These are phyloP conservation scores for Neurospora cerealis DNA, from an alignment of 495 filamentous ascomycete genomes.

Conservation along the genomic window DNA sequence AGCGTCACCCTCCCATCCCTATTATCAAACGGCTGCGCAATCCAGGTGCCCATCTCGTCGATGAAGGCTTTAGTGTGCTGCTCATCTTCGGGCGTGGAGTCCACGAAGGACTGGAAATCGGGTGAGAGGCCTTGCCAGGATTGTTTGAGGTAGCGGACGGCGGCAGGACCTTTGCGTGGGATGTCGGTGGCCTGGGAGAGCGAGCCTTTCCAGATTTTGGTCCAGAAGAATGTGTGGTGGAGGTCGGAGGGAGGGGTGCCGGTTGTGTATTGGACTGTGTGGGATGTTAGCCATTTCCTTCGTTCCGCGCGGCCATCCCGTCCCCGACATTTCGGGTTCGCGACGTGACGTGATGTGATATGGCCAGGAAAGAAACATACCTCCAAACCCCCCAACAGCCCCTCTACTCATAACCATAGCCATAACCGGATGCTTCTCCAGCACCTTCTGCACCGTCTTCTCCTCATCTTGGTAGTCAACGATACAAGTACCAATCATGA, in stretches of 20 bases:
- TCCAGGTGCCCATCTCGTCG: constrained; percentile 28
- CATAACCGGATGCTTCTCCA: constrained; percentile 18
- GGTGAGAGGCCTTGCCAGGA: constrained; percentile 24
- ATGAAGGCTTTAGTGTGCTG: constrained; percentile 3
- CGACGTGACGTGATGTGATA: too few species aligned
- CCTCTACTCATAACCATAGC: constrained; percentile 18
- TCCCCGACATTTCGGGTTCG: too few species aligned
- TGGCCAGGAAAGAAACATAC: too few species aligned
- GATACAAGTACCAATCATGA: constrained; percentile 17
- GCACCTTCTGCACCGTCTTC: constrained; percentile 20
- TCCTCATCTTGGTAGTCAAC: constrained; percentile 17
- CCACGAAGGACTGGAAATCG: constrained; percentile 25
- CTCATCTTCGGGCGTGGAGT: constrained; percentile 32
- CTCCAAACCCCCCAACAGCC: constrained; percentile 6
- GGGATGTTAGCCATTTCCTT: neutral
- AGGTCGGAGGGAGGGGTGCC: neutral
- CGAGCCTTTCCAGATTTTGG: constrained; percentile 23
- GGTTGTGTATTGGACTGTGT: constrained; percentile 12
- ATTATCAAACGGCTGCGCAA: constrained; percentile 37
- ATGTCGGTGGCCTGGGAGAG: constrained; percentile 7
- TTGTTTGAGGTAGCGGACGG: constrained; percentile 31
- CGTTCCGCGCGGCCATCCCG: too few species aligned
- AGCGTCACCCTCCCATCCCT: constrained; percentile 38
- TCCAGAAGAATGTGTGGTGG: constrained; percentile 20
- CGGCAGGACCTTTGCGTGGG: constrained; percentile 6